Base-by-base conservation (phyloP, 2,329 filamentous ascomycete genomes). In the Tolypocladium album region DNA sequence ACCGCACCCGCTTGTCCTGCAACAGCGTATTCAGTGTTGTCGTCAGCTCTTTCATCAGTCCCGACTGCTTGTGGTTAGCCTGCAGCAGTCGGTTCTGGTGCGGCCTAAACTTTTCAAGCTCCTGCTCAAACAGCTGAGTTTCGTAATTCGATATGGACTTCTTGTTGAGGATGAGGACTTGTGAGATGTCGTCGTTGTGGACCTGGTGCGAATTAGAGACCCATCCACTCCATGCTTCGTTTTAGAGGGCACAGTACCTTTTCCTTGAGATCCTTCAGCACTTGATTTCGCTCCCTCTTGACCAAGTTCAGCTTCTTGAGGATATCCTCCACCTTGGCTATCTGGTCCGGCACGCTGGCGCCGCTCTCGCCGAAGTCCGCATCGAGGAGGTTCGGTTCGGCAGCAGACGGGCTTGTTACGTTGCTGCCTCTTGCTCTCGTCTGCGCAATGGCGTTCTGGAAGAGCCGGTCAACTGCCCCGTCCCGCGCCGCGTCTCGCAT, bases 91-190 rank as follows among this genome's bases (percentile, higher is more conserved):
- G 87, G 67, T 88, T 96, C 71, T 97, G 94, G 68, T 97, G 90
- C 36, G 92, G 89, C 50, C 92, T 82, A 75, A 97, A 99, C 73
- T 99, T 99, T 74, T 97, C 93, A n/a, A 99, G 81, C 73, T 99
- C 94, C 20, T 91, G 87, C 71, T 97, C 89, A 76, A 99, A 99
- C 3, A 99, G 82, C 68, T 96, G 91, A 15, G 82, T 87, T 72
- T 99, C 94, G 68, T 94, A 93, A 69, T 91, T 96, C 24, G 91
- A 83, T 68, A 97, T 93, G 1, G 91, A 88, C 75, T 97, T 99
- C 72, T 97, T 97, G 80, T 99, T 99, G 61, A 99, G 78, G 60
- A 99, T 99, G 62, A 99, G 80, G 15, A 97, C 92, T 69, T 96
- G 94, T 6, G 92, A 97, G 64, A 99, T 99, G 69, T 99, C 95